Conservation (phyloP, 768 basidiomycete species). For the Asterophora parasitica region DNA sequence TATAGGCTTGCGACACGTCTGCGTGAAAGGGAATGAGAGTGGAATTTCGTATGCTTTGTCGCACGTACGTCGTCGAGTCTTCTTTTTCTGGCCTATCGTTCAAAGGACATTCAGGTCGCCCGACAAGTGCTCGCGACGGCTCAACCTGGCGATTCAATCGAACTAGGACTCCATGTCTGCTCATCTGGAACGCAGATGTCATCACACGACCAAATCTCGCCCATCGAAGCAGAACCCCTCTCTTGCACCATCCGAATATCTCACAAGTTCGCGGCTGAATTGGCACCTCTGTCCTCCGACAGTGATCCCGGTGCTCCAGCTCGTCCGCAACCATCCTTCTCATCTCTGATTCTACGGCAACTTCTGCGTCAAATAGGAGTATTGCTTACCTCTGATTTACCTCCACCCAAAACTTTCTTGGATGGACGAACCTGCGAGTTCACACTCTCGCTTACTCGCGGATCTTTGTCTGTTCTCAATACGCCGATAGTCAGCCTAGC, state of each 20-base stretch:
- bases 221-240: slow-evolving; percentile 28
- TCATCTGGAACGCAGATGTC: slow-evolving; percentile 12
- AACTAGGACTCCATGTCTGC: slow-evolving; percentile 68
- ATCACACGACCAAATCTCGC: slow-evolving; percentile 18
- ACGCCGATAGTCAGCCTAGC: slow-evolving; percentile 37
- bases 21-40: slow-evolving; percentile 80
- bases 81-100: slow-evolving; percentile 15
- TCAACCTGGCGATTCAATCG: slow-evolving; percentile 74
- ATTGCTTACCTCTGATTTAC: slow-evolving; percentile 38
- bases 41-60: slow-evolving; percentile 76
- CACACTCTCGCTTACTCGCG: slow-evolving; percentile 56
- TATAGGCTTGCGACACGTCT: slow-evolving; percentile 77
- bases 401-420: slow-evolving; percentile 34
- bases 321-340: slow-evolving; percentile 39
- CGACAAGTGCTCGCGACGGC: slow-evolving; percentile 76
- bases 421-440: slow-evolving; percentile 63
- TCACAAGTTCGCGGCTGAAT: slow-evolving; percentile 35
- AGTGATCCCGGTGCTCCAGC: slow-evolving; percentile 24
- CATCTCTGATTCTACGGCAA: slow-evolving; percentile 51
- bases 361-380: slow-evolving; percentile 60
- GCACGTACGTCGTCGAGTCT: slow-evolving; percentile 57
- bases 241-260: slow-evolving; percentile 43
- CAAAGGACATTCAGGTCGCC: slow-evolving; percentile 50
- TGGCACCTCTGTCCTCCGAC: slow-evolving; percentile 18
- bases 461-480: slow-evolving; percentile 41